These are phyloP conservation scores for Lithospermum erythrorhizon DNA, from an alignment of 257 asterid genomes.

Conservation along the genomic window DNA sequence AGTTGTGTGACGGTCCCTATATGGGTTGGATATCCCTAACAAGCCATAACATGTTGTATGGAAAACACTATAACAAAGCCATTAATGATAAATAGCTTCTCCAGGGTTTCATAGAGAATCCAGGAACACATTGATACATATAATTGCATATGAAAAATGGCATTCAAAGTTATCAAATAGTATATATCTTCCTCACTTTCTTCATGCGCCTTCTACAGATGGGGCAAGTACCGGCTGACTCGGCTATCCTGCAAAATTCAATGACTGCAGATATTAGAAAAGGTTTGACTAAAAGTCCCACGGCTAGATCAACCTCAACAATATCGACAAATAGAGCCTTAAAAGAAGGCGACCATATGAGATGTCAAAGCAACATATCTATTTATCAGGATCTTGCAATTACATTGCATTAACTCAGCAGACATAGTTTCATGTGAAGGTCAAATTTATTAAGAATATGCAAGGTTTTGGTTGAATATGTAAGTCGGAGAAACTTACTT, in stretches of 20 bases:
- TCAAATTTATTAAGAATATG: too few relatives aligned
- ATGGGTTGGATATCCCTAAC: too few relatives aligned
- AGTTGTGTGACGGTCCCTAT: too few relatives aligned
- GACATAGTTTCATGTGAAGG: background rate
- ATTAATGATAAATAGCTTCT: too few relatives aligned
- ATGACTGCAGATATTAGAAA: background rate
- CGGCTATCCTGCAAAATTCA: constrained; percentile 49
- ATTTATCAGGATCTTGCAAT: background rate
- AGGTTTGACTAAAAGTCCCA: too few relatives aligned
- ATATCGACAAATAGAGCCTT: background rate
- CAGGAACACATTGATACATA: background rate
- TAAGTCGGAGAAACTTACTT: constrained; percentile 29
- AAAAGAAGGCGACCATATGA: too few relatives aligned
- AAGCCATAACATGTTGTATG: too few relatives aligned
- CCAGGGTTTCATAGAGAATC: background rate
- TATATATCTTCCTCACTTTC: constrained; percentile 66
- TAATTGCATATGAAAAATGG: too few relatives aligned
- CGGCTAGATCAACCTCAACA: too few relatives aligned
- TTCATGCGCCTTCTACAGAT: constrained; percentile 61
- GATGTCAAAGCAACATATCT: background rate
- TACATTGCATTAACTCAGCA: too few relatives aligned
- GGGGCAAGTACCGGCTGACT: constrained; percentile 67
- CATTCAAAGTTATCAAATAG: constrained; percentile 34
- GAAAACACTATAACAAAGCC: too few relatives aligned
- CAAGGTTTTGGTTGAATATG: background rate